phyloP scores from a whole-genome alignment of 1,284 basidiomycete species.

The Ustilago trichophora region DNA sequence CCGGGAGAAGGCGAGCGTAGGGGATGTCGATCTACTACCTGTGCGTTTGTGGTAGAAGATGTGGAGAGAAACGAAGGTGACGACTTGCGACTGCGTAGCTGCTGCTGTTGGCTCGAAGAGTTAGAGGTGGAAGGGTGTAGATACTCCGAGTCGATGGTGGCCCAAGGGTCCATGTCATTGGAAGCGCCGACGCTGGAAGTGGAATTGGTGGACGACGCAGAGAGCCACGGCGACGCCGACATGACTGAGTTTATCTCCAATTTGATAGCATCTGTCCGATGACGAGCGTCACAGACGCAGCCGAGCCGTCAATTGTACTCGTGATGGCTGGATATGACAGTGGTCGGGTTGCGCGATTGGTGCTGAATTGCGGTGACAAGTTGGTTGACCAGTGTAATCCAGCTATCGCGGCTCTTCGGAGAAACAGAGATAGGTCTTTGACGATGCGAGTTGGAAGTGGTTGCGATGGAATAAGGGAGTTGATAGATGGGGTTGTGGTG shows the following conservation, averaged over 20 bases:
- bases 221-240: constrained; percentile 29
- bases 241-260: neutral
- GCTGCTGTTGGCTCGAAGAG: constrained; percentile 6
- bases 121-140: constrained; percentile 10
- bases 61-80: constrained; percentile 8
- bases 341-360: no score
- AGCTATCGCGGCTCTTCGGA: no score
- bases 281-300: no score
- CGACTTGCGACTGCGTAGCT: constrained; percentile 32
- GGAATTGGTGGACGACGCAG: constrained; percentile 3
- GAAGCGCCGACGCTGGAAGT: neutral
- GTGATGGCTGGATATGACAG: no score
- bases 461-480: no score
- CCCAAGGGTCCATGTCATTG: constrained; percentile 19
- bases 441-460: no score
- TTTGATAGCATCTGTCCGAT: neutral
- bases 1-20: constrained; percentile 36
- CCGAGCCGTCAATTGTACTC: no score
- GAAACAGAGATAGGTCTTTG: no score
- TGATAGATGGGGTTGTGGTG: no score
- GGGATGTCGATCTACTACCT: constrained; percentile 37
- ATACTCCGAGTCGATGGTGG: constrained; percentile 17
- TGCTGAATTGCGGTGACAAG: no score
- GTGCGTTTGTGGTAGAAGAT: constrained; percentile 6
- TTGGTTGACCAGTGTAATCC: no score